Percentiles rank a stretch among this genome's conserved stretches.
These are phyloP conservation scores for Rozella allomycis DNA, from an alignment of 371 early-diverging fungal species.

Conservation along the genomic window DNA sequence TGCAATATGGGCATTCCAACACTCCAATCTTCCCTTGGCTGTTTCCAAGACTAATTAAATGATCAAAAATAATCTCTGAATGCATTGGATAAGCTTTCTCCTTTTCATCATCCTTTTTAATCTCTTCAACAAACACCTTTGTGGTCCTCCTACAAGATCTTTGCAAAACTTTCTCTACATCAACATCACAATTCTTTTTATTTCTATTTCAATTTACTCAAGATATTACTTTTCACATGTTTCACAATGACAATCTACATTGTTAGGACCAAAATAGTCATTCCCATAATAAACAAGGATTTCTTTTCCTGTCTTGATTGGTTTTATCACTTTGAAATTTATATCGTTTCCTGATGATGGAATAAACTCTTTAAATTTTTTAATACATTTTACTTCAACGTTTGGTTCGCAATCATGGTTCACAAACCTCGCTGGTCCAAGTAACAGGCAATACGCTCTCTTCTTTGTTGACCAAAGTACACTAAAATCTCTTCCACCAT, in stretches of 20 bases:
- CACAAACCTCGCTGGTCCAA: slow-evolving; percentile 87
- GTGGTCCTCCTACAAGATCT: too few relatives aligned
- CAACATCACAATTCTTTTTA: slow-evolving; percentile 34
- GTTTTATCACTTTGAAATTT: slow-evolving; percentile 48
- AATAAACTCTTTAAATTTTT: slow-evolving; percentile 2
- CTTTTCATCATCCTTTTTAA: not conserved
- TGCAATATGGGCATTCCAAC: not conserved
- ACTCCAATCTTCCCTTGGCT: not conserved
- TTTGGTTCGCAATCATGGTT: slow-evolving; percentile 88
- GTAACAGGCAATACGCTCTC: slow-evolving; percentile 47
- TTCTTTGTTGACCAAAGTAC: slow-evolving; percentile 59
- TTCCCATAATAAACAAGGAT: slow-evolving; percentile 61
- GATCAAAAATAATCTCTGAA: not conserved
- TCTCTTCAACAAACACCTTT: slow-evolving; percentile 9
- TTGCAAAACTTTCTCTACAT: slow-evolving; percentile 28
- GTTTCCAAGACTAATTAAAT: not conserved
- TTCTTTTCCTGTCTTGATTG: slow-evolving; percentile 62
- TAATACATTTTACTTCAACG: slow-evolving; percentile 25
- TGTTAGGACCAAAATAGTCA: slow-evolving; percentile 66
- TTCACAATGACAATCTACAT: slow-evolving; percentile 67
- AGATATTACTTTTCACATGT: slow-evolving; percentile 45
- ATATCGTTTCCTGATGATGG: slow-evolving; percentile 23
- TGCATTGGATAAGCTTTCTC: not conserved
- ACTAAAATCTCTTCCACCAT: slow-evolving; percentile 56
- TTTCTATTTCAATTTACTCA: slow-evolving; percentile 20